Evolutionary conservation across 768 basidiomycete genomes (phyloP), one percentile per base, ranked within the genome.

Genomic region (Pleurotus cornucopiae): DNA sequence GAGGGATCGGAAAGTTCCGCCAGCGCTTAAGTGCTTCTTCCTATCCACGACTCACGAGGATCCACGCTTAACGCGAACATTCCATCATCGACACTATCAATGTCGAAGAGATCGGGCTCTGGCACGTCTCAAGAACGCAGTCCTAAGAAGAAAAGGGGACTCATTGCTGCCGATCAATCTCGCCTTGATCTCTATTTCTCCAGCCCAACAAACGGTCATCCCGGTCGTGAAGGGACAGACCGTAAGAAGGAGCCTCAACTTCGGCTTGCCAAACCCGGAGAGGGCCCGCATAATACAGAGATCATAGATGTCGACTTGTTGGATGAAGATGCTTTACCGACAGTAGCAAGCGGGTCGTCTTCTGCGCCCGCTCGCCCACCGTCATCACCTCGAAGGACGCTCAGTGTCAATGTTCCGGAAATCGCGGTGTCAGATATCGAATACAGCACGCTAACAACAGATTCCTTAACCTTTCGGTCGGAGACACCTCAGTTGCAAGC

Each of bases 381-480:
- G 9, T 34, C 30, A 34, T 7, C 30, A 11, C 30, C 30, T 34
- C 30, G 30, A 34, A 34, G 30, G 30, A 34, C 30, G 30, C 30
- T 34, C 30, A 34, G 11, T 11, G 30, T 34, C 30, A 34, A 34
- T 34, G 30, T 34, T 34, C 30, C 30, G 9, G 11, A 34, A 34
- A 34, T 34, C 30, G 30, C 9, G 30, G 30, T 34, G 30, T 9
- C 30, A 34, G 11, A 34, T 34, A 34, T 71, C 60, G 55, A 58
- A 12, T 70, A 67, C 57, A 49, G 41, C 4, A 55, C 71, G 41
- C 66, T 86, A 34, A 71, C 77, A 43, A 66, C 76, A 38, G 86
- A 89, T 58, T 81, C 83, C 20, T 59, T 73, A 1, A 49, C 58
- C 13, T 87, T 83, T 64, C 63, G 71, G 53, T 66, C 76, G 30